These are phyloP conservation scores for Pichia ethanolica DNA, from an alignment of 805 yeast genomes.

Conservation along the genomic window DNA sequence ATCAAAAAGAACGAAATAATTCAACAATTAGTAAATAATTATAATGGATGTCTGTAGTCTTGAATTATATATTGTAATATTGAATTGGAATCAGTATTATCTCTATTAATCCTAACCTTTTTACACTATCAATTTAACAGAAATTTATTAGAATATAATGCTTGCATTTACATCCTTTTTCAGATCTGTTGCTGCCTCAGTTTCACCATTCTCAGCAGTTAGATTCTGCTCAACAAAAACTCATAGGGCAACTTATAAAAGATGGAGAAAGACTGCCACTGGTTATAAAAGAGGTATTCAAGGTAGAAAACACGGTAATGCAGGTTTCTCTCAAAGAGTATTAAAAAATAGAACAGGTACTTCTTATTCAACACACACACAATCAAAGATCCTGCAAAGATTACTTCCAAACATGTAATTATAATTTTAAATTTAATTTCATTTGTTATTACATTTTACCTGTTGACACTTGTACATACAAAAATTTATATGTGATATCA, in stretches of 20 bases:
- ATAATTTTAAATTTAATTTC: too few relatives aligned
- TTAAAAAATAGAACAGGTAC: constrained; percentile 55
- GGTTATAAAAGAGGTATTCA: constrained; percentile 63
- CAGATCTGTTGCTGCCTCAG: constrained; percentile 12
- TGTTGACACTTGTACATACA: not conserved
- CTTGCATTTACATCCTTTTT: constrained; percentile 8
- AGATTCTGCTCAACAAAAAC: constrained; percentile 46
- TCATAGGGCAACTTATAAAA: constrained; percentile 78
- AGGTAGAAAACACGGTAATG: constrained; percentile 89
- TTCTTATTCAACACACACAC: constrained; percentile 45
- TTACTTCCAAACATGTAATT: constrained; percentile 38
- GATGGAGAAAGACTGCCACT: constrained; percentile 76
- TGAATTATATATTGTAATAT: too few relatives aligned
- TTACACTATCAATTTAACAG: too few relatives aligned
- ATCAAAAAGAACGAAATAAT: too few relatives aligned
- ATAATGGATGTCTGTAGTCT: too few relatives aligned
- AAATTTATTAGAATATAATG: not conserved
- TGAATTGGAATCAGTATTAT: too few relatives aligned
- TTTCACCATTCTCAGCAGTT: constrained; percentile 18
- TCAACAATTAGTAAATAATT: too few relatives aligned
- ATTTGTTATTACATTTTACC: too few relatives aligned
- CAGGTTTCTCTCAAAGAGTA: constrained; percentile 68
- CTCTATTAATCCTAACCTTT: too few relatives aligned
- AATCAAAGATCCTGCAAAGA: constrained; percentile 51
- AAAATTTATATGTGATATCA: too few relatives aligned